Base-by-base conservation (phyloP, 352 stramenopile species). In the Elongisporangium anandrum region DNA sequence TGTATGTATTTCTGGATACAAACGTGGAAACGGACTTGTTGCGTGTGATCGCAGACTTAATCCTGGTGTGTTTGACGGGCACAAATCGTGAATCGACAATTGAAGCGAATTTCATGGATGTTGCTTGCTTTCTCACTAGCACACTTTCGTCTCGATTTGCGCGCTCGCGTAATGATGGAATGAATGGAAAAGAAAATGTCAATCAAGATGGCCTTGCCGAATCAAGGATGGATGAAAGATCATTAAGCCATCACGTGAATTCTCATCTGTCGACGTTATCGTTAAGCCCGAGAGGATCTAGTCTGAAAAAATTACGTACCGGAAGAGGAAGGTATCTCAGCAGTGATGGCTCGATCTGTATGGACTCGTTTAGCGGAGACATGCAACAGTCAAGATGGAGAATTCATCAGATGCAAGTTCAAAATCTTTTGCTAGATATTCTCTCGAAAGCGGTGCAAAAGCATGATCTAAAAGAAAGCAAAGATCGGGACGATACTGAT, bases 1-100 rank as follows among this genome's bases (percentile, higher is more conserved):
- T 92, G n/a, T 87, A 87, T 53, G 80, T 90, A 4, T 77, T 92
- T 24, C 60, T 89, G 24, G 78, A 90, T 50, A 56, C 69, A n/a
- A 69, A 70, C 3, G 67, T 87, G n/a, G 70, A 77, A 8, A 39
- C 23, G 2, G 72, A 84, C 23, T 64, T 90, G 41, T 64, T 86
- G 12, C 73, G 74, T 6, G 69, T 92, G 22, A 81, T 92, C 56
- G 79, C 67, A 7, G 79, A 90, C 53, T 64, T 92, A 12, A 70
- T 92, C 41, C 60, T 92, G 7, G 80, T 92, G 1, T 90, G 82
- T 17, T 66, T 92, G 56, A 88, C 77, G 6, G 72, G 72, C 19
- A 65, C 58, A 16, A 66, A 48, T n/a, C 64, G 65, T 38, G 65
- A 63, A 52, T 56, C 63, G 16, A 72, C 54, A 41, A 57, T 84